A percentile compares a stretch with the other conserved stretches of the same genome.
Conservation (phyloP, 768 basidiomycete species). For the Calocera viscosa region DNA sequence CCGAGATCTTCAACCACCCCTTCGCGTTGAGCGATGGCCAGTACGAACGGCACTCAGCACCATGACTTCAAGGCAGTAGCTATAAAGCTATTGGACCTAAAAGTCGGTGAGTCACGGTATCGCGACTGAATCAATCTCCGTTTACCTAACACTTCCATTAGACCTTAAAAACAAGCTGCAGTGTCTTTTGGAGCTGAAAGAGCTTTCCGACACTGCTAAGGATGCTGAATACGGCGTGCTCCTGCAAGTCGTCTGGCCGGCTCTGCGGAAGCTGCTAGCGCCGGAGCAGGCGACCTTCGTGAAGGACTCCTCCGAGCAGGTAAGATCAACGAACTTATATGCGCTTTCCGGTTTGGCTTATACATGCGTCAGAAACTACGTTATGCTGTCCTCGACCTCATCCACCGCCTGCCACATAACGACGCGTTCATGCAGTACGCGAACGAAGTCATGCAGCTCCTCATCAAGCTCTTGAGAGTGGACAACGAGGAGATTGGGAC, state of each 20-base stretch:
- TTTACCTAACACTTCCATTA: not conserved
- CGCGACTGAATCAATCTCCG: not conserved
- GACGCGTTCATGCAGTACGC: conserved; percentile 65
- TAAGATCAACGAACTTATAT: conserved; percentile 42
- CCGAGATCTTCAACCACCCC: not conserved
- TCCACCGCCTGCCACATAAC: conserved; percentile 73
- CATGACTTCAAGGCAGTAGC: conserved; percentile 4
- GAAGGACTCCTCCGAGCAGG: conserved; percentile 28
- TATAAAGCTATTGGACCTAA: not conserved
- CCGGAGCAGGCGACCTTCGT: conserved; percentile 43
- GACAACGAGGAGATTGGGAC: conserved; percentile 97
- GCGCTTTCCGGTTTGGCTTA: not conserved
- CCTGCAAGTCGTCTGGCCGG: not conserved
- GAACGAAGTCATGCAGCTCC: conserved; percentile 55
- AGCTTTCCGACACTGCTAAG: not conserved
- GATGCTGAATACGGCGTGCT: conserved; percentile 1
- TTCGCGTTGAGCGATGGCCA: not conserved
- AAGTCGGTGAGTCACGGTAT: not conserved
- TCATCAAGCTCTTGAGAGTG: conserved; percentile 68
- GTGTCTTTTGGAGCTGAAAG: not conserved
- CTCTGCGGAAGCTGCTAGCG: conserved; percentile 2
- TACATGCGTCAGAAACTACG: conserved; percentile 64
- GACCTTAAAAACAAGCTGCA: not conserved
- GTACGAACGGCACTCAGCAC: not conserved
- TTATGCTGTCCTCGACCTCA: conserved; percentile 71